These are phyloP conservation scores for Petunia hybrid DNA, from an alignment of 305 asterid species.

Conservation along the genomic window DNA sequence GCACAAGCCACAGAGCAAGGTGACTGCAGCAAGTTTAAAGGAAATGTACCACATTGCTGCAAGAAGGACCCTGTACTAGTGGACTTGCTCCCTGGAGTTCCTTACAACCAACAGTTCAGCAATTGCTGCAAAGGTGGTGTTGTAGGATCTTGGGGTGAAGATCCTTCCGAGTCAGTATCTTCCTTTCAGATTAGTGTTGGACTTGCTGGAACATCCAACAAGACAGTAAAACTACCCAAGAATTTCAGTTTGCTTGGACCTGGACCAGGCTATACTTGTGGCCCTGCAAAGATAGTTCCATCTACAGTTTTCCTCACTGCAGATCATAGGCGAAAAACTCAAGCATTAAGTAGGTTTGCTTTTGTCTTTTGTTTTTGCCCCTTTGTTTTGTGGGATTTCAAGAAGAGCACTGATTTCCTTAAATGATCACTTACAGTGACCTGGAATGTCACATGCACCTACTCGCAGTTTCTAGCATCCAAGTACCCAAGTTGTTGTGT, in stretches of 20 bases:
- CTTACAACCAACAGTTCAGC: slow-evolving; percentile 81
- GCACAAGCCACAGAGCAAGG: slow-evolving; percentile 93
- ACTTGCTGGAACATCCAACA: slow-evolving; percentile 73
- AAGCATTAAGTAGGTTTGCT: slow-evolving; percentile 62
- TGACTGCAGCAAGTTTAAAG: slow-evolving; percentile 85
- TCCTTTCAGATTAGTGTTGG: slow-evolving; percentile 83
- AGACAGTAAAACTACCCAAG: slow-evolving; percentile 76
- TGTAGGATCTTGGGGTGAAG: slow-evolving; percentile 83
- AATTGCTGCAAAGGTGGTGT: slow-evolving; percentile 93
- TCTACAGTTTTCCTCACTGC: slow-evolving; percentile 66
- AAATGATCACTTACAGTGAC: slow-evolving; percentile 65
- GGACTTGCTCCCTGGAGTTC: slow-evolving; percentile 85
- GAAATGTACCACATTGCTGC: slow-evolving; percentile 81
- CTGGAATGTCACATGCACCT: slow-evolving; percentile 92
- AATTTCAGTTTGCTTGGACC: slow-evolving; percentile 78
- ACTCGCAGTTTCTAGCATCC: slow-evolving; percentile 68
- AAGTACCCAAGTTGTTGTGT: slow-evolving; percentile 83
- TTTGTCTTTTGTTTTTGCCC: neutral
- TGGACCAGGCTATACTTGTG: slow-evolving; percentile 84
- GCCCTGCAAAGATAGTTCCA: slow-evolving; percentile 82
- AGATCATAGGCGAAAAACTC: slow-evolving; percentile 74
- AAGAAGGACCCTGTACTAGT: slow-evolving; percentile 64
- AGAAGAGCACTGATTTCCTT: neutral
- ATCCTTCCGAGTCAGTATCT: slow-evolving; percentile 67
- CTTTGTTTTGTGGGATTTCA: neutral